phyloP scores from a whole-genome alignment of 2,329 filamentous ascomycete genomes.

The Fusarium succisae region DNA sequence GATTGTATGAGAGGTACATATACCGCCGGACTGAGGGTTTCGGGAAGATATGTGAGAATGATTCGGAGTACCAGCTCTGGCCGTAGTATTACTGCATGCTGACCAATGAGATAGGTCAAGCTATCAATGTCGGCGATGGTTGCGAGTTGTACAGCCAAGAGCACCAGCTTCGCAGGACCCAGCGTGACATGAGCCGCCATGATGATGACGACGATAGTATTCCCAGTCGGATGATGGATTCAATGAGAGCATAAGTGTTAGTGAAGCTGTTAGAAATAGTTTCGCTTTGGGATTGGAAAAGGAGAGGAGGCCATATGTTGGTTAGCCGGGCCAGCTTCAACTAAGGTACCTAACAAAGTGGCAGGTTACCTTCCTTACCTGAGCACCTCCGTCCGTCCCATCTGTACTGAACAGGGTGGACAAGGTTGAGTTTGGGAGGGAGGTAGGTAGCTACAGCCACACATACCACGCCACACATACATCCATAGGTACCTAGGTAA shows the following conservation, averaged over 20 bases:
- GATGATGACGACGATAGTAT: not conserved
- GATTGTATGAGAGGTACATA: conserved; percentile 71
- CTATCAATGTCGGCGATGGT: conserved; percentile 71
- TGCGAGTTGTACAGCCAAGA: conserved; percentile 77
- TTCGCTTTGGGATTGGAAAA: not conserved
- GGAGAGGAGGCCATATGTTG: conserved; percentile 1
- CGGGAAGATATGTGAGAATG: conserved; percentile 80
- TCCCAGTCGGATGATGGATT: not conserved
- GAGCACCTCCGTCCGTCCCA: not conserved
- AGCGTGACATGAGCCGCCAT: conserved; percentile 51
- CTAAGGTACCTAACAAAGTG: conserved; percentile 23
- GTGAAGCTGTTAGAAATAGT: not conserved
- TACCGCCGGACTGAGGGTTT: conserved; percentile 69
- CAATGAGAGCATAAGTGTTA: not conserved
- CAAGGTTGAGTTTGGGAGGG: not conserved
- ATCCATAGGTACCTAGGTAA: too few species aligned
- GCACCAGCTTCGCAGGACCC: conserved; percentile 73
- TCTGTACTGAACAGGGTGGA: not conserved
- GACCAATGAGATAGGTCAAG: conserved; percentile 67
- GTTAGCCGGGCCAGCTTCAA: not conserved
- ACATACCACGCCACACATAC: not conserved
- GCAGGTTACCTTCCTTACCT: not conserved
- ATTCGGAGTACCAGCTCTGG: conserved; percentile 75
- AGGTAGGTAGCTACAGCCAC: conserved; percentile 16
- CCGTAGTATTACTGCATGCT: conserved; percentile 66